Base-by-base conservation (phyloP, 176 grass and related monocot genomes). In the Typha latifolia region DNA sequence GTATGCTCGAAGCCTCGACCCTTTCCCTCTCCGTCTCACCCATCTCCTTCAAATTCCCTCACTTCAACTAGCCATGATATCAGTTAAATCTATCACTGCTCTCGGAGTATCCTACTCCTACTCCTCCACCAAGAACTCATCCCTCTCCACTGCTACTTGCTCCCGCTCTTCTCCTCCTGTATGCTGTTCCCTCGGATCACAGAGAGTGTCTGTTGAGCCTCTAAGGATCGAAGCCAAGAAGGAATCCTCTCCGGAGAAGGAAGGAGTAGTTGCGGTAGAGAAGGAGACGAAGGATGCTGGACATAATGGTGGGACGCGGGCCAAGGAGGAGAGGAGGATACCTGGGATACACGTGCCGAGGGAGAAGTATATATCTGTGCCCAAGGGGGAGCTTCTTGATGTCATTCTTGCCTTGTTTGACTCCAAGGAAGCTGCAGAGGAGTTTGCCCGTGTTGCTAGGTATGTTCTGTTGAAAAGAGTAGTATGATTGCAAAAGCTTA, bases 341-440 rank as follows among this genome's bases (percentile, higher is more conserved):
- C 49, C 76, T 47, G 92, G 92, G 4, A 91, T 96, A 56, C 51
- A 89, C 76, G 88, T 96, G 37, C 92, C 92, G 29, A 74, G 92
- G 66, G 85, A 96, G 72, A 79, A 82, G 74, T 89, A 96, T 82
- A 96, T 96, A 66, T 77, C 80, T 14, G 82, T 96, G 20, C 20
- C 74, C 66, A 96, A 91, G 80, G 57, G 32, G 0, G 82, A 84
- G 9, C 79, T 96, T 63, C 92, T 96, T 23, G 74, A 89, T 51
- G 92, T 72, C 3, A 47, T 84, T 7, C 88, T 96, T 43, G 32
- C 63, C 14, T 71, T 84, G 49, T 89, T 91, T 66, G 34, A 72
- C 3, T 67, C 82, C 68, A 57, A 76, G 20, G 47, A 85, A 43
- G 77, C 76, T 0, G 79, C 77, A 0, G 77, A 63, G 0, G 80